Evolutionary conservation across 371 early-diverging fungal genomes (phyloP), one percentile per base, ranked within the genome.

Genomic region (Mucor indicus): DNA sequence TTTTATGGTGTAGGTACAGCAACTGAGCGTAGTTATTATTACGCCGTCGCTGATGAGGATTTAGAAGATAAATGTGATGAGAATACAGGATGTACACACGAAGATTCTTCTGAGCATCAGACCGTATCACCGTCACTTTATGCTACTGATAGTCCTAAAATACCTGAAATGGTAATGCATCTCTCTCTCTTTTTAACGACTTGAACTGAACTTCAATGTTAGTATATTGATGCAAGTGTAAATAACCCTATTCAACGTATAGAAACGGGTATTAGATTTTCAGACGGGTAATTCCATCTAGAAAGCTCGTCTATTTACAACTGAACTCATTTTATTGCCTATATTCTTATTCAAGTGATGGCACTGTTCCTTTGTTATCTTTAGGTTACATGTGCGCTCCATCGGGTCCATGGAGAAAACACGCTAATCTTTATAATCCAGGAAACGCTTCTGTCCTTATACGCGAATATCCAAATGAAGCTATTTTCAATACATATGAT

Each of bases 311-410:
- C 19, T 16, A 12, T 32, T 2, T 42, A 47, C 1, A 1, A 9
- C 25, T 4, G 20, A 2, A 9, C 9, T 16, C 38, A 20, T 46
- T 58, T 44, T 27, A 27, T 7, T 11, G 29, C 29, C 11, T 7
- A 5, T 27, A 7, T 27, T 5, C 11, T 27, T 27, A 27, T 27
- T 5, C 29, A 27, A 91, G 97, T 13, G 96, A 97, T 66, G 94
- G 93, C 21, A 93, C 96, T 0, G 96, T 96, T 0, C 95, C 94
- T 0, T 56, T 95, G 20, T 49, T 97, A 16, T 92, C 92, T 1
- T 65, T 87, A n/a, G 96, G 95, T 6, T 95, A 90, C 64, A 96
- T 98, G 97, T 92, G 95, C 45, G 50, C 70, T 17, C 71, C 70
- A 2, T 81, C 79, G 1, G 79, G 84, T 22, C 95, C 91, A 2